phyloP scores from a whole-genome alignment of 306 rosid genomes.

The Morella rubra region DNA sequence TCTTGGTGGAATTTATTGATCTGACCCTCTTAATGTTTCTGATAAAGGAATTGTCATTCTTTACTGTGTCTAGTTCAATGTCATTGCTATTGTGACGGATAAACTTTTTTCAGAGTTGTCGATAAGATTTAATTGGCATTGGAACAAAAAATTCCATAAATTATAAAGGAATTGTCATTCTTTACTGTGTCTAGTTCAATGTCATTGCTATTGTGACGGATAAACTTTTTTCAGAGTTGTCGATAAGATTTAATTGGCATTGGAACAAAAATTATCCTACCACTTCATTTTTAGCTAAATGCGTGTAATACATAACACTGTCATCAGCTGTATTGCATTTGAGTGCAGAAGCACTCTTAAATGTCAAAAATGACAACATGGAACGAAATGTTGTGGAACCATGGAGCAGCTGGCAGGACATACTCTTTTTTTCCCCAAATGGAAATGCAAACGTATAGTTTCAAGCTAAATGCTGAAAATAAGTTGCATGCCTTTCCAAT shows the following conservation, averaged over 20 bases:
- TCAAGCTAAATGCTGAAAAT: neutral
- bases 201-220: no score
- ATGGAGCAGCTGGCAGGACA: neutral
- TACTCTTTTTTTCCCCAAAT: neutral
- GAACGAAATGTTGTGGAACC: neutral
- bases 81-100: neutral
- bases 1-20: slow-evolving; percentile 5
- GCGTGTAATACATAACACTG: neutral
- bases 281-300: neutral
- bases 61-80: neutral
- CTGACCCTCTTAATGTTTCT: neutral
- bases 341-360: neutral
- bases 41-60: neutral
- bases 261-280: no score
- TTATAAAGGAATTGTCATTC: no score
- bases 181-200: no score
- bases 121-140: neutral
- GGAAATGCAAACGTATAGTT: neutral
- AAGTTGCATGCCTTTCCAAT: neutral
- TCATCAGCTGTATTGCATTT: neutral
- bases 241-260: no score
- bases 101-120: neutral
- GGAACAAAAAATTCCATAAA: neutral
- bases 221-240: no score
- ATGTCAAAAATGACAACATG: neutral